Conservation (phyloP, 1,284 basidiomycete genomes). For the Heterobasidion irregulare region DNA sequence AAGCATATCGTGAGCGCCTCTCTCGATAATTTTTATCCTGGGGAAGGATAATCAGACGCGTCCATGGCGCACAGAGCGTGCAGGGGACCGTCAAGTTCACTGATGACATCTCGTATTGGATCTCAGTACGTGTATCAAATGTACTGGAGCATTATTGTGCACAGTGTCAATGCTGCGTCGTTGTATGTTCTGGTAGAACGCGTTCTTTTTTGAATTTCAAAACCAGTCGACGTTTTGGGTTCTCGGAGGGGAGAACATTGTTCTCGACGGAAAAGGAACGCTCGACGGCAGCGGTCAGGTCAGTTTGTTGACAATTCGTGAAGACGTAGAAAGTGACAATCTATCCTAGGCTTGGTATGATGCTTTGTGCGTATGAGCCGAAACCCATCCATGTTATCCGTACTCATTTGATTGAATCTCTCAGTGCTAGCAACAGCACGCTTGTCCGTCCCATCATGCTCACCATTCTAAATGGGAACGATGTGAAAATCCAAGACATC, state of each 20-base stretch:
- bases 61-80: slow-evolving; percentile 26
- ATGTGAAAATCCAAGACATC: slow-evolving; percentile 45
- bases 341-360: slow-evolving; percentile 42
- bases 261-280: slow-evolving; percentile 49
- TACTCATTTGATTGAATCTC: too few relatives aligned
- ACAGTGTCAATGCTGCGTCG: background rate
- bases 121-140: slow-evolving; percentile 24
- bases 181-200: slow-evolving; percentile 7
- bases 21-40: background rate
- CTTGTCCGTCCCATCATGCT: slow-evolving; percentile 56
- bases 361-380: slow-evolving; percentile 31
- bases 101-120: slow-evolving; percentile 46
- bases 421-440: slow-evolving; percentile 23
- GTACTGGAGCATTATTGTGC: background rate
- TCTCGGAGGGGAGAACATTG: slow-evolving; percentile 48
- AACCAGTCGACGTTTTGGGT: slow-evolving; percentile 56
- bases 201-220: slow-evolving; percentile 47
- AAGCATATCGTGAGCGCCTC: slow-evolving; percentile 42
- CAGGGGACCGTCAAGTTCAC: slow-evolving; percentile 44
- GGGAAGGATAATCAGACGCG: background rate
- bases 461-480: slow-evolving; percentile 47
- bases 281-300: slow-evolving; percentile 54
- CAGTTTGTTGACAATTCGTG: slow-evolving; percentile 5
- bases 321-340: background rate
- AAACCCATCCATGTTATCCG: background rate